A percentile compares a stretch with the other conserved stretches of the same genome.
These are phyloP conservation scores for Hygrophorus russula DNA, from an alignment of 768 basidiomycete species.

Conservation along the genomic window DNA sequence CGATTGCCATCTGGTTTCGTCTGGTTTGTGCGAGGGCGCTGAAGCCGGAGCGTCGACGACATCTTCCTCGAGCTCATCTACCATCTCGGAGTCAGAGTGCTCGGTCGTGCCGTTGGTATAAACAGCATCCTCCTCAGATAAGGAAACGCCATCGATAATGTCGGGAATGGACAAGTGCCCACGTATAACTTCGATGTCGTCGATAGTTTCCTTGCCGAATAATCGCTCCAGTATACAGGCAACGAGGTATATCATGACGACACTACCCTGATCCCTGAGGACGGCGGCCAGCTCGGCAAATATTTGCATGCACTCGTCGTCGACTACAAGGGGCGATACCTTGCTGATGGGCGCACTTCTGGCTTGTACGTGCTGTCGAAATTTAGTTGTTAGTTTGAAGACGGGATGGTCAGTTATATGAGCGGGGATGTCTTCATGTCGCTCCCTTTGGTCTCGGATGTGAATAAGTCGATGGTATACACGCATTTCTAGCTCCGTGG, in stretches of 20 bases:
- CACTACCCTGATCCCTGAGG: conserved; percentile 53
- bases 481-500: conserved; percentile 90
- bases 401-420: conserved; percentile 61
- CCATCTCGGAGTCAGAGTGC: conserved; percentile 14
- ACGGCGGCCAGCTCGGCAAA: conserved; percentile 52
- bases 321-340: conserved; percentile 52
- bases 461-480: conserved; percentile 91
- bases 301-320: conserved; percentile 53
- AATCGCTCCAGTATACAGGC: conserved; percentile 83
- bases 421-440: conserved; percentile 59
- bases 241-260: conserved; percentile 75
- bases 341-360: conserved; percentile 69
- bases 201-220: conserved; percentile 72
- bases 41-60: conserved; percentile 11
- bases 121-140: conserved; percentile 11
- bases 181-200: conserved; percentile 59
- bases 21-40: conserved; percentile 11
- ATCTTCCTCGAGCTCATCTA: conserved; percentile 12
- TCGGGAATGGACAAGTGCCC: conserved; percentile 45
- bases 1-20: conserved; percentile 12
- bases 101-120: conserved; percentile 12
- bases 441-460: conserved; percentile 75
- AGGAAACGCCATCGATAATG: conserved; percentile 55
- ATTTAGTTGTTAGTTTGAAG: conserved; percentile 72
- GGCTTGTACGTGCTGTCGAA: conserved; percentile 70